These are phyloP conservation scores for Fusarium floridanum DNA, from an alignment of 2,329 filamentous ascomycete genomes.

Conservation along the genomic window DNA sequence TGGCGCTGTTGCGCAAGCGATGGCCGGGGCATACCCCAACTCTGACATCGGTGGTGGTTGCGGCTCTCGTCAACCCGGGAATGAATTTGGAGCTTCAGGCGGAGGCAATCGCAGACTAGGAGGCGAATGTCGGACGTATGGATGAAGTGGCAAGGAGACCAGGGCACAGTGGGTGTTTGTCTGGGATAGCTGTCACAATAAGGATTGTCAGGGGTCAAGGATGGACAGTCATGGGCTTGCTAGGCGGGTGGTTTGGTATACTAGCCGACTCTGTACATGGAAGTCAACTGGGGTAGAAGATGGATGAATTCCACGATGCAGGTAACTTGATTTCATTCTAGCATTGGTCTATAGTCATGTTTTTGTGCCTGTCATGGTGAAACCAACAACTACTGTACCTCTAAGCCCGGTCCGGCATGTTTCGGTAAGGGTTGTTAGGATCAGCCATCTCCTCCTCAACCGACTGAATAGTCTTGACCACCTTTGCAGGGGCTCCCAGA, in stretches of 20 bases:
- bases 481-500: slow-evolving; percentile 61
- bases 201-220: background rate
- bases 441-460: slow-evolving; percentile 49
- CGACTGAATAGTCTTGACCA: slow-evolving; percentile 61
- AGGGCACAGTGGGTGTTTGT: background rate
- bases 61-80: slow-evolving; percentile 28
- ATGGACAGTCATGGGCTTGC: background rate
- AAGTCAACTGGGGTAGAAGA: background rate
- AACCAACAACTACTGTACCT: background rate
- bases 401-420: slow-evolving; percentile 46
- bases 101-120: slow-evolving; percentile 19
- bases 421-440: slow-evolving; percentile 41
- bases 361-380: background rate
- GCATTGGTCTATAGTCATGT: background rate
- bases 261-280: background rate
- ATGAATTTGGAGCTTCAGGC: slow-evolving; percentile 34
- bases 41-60: slow-evolving; percentile 33
- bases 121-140: background rate
- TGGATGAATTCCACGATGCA: background rate
- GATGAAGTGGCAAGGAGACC: background rate
- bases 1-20: background rate
- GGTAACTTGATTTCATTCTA: background rate
- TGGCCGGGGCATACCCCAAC: slow-evolving; percentile 17
- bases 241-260: background rate
- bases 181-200: background rate